phyloP scores from a whole-genome alignment of 139 green algal genomes.

The Limnomonas spitsbergensis region DNA sequence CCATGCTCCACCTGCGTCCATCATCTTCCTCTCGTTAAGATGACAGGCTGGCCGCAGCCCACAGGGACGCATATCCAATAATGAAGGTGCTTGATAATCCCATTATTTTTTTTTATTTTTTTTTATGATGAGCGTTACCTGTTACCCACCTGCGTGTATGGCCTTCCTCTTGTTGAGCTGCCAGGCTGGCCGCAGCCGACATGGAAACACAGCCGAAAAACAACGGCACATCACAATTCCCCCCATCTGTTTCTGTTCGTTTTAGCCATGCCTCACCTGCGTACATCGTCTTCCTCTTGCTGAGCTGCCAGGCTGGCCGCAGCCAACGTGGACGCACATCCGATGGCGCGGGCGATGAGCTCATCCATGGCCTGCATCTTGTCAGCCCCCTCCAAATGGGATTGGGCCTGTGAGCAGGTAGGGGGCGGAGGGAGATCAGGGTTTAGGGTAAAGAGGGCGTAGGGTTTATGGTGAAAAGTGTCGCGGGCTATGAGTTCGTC shows the following conservation, averaged over 20 bases:
- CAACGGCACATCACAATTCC: no score
- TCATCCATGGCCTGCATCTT: neutral
- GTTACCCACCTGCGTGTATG: neutral
- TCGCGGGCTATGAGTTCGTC: no score
- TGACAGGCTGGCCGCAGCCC: neutral
- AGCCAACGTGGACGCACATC: neutral
- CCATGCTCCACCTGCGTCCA: neutral
- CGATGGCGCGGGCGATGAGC: neutral
- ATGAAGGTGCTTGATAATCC: no score
- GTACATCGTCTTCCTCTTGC: neutral
- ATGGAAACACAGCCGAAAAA: no score
- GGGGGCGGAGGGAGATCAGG: no score
- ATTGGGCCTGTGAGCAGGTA: neutral
- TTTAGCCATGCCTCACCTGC: neutral
- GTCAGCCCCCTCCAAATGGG: neutral
- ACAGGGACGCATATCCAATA: no score
- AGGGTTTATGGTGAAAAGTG: no score
- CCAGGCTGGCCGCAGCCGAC: neutral
- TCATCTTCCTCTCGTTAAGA: neutral
- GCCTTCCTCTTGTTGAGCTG: neutral
- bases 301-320: neutral
- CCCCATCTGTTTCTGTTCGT: no score
- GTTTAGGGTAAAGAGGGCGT: no score
- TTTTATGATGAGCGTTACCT: no score
- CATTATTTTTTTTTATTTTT: no score